phyloP scores from a whole-genome alignment of 129 eudicot genomes.

The carrot (Daucus carota) region DNA sequence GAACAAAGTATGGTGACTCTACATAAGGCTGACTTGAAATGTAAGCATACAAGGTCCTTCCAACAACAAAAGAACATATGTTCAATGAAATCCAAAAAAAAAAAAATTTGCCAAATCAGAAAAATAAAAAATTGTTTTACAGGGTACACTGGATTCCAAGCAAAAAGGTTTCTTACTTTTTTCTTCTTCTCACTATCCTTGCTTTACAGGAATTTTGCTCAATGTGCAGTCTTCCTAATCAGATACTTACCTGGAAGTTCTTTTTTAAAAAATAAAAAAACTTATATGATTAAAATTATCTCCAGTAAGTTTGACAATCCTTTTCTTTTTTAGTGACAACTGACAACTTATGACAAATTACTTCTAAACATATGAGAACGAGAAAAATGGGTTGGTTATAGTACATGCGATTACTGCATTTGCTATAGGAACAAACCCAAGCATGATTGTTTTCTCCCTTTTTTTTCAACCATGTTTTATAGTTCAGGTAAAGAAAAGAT shows the following conservation, averaged over 20 bases:
- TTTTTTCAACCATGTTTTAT: not conserved
- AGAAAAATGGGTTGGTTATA: not conserved
- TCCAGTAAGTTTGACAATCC: not conserved
- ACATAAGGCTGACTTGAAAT: not conserved
- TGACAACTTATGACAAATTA: not conserved
- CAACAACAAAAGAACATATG: not conserved
- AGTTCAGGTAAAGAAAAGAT: not conserved
- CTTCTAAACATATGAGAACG: not conserved
- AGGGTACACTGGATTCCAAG: conserved; percentile 3
- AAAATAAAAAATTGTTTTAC: not conserved
- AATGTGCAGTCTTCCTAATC: not conserved
- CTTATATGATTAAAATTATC: not conserved
- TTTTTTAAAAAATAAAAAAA: not conserved
- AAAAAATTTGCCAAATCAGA: not conserved
- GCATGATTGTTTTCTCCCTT: not conserved
- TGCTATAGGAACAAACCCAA: not conserved
- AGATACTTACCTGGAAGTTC: too few relatives aligned
- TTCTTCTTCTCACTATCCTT: too few relatives aligned
- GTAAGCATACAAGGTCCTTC: not conserved
- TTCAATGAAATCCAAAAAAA: too few relatives aligned
- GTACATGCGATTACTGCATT: not conserved
- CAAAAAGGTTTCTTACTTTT: not conserved
- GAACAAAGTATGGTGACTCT: not conserved
- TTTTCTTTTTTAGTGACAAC: not conserved
- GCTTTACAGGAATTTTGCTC: not conserved